Evolutionary conservation across 202 grass and related monocot genomes (phyloP).

Genomic region (Panicum hallii): DNA sequence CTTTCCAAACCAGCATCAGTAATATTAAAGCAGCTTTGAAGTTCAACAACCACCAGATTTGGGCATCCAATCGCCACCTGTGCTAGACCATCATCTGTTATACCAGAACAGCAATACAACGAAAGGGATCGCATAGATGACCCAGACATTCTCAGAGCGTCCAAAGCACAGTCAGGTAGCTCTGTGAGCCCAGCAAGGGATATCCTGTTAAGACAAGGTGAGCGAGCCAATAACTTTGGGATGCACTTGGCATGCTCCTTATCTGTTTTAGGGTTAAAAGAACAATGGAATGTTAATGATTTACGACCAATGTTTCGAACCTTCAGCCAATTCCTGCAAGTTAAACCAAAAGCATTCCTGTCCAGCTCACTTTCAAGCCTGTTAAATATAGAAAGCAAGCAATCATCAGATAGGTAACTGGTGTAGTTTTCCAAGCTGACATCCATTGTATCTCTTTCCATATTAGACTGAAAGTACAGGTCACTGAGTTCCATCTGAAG

Average conservation of each 20-base stretch:
- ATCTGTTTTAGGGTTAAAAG: slow-evolving; percentile 67
- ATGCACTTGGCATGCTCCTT: slow-evolving; percentile 65
- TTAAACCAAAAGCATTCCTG: slow-evolving; percentile 80
- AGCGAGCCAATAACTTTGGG: slow-evolving; percentile 65
- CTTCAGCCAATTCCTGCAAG: slow-evolving; percentile 80
- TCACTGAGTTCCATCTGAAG: slow-evolving; percentile 51
- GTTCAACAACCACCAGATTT: slow-evolving; percentile 82
- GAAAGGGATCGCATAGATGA: slow-evolving; percentile 73
- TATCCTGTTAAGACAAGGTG: slow-evolving; percentile 62
- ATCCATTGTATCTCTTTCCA: slow-evolving; percentile 53
- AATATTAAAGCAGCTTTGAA: slow-evolving; percentile 74
- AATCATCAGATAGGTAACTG: slow-evolving; percentile 73
- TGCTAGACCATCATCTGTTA: slow-evolving; percentile 73
- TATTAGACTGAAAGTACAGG: slow-evolving; percentile 30
- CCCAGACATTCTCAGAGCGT: slow-evolving; percentile 50
- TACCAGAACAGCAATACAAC: slow-evolving; percentile 78
- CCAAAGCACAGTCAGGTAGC: slow-evolving; percentile 68
- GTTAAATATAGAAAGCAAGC: slow-evolving; percentile 73
- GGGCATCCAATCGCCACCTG: slow-evolving; percentile 62
- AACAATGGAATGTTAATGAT: slow-evolving; percentile 69
- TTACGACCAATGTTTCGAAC: slow-evolving; percentile 75
- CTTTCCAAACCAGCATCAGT: slow-evolving; percentile 75
- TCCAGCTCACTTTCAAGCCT: slow-evolving; percentile 64
- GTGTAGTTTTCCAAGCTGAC: slow-evolving; percentile 40
- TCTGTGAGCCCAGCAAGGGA: slow-evolving; percentile 68